These are phyloP conservation scores for Suillus occidentalis DNA, from an alignment of 768 basidiomycete genomes.

Conservation along the genomic window DNA sequence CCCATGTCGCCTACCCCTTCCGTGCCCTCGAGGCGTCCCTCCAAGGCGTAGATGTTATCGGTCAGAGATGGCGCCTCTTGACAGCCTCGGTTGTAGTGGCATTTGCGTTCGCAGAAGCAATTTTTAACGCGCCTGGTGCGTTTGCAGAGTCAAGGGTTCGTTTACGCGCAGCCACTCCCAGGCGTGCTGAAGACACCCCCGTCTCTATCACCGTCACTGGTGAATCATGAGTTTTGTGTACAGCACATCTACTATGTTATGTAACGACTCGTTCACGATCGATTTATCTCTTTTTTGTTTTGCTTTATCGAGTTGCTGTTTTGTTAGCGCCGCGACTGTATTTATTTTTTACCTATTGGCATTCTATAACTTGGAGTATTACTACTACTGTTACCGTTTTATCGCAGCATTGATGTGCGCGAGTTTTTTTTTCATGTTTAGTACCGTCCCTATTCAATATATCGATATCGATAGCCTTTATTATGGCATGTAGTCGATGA, in stretches of 20 bases:
- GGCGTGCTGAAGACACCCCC: constrained; percentile 24
- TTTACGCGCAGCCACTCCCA: constrained; percentile 22
- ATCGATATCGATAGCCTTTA: not conserved
- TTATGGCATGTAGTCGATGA: not conserved
- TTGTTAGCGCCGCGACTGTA: not conserved
- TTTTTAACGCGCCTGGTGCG: constrained; percentile 46
- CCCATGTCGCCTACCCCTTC: constrained; percentile 59
- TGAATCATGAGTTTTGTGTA: constrained; percentile 9
- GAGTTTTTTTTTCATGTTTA: not conserved
- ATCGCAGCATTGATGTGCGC: not conserved
- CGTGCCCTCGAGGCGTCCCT: constrained; percentile 18
- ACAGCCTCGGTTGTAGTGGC: constrained; percentile 55
- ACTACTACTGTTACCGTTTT: not conserved
- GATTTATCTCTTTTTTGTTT: constrained; percentile 18
- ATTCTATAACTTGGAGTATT: not conserved
- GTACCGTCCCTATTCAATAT: not conserved
- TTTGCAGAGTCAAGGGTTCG: constrained; percentile 32
- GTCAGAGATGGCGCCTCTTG: constrained; percentile 54
- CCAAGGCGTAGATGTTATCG: constrained; percentile 53
- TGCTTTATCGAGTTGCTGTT: constrained; percentile 14
- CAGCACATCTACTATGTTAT: not conserved
- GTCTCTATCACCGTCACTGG: not conserved
- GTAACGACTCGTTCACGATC: not conserved
- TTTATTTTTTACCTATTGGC: constrained; percentile 5
- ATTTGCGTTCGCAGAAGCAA: constrained; percentile 69